Percentiles rank a stretch among this genome's conserved stretches.
Evolutionary conservation across 2,329 filamentous ascomycete genomes (phyloP).

Genomic region (Cercospora zeae-maydis): DNA sequence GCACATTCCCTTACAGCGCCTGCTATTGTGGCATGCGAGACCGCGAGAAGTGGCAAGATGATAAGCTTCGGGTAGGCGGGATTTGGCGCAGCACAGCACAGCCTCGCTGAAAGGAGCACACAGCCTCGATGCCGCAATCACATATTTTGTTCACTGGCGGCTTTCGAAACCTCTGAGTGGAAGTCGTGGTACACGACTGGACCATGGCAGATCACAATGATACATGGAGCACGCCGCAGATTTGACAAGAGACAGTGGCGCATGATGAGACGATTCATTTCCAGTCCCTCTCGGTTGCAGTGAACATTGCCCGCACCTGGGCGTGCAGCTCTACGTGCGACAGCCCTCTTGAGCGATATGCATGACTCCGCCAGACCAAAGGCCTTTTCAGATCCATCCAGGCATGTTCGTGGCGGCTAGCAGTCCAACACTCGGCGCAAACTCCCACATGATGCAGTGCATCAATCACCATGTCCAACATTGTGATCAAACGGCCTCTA

Average conservation of each 20-base stretch:
- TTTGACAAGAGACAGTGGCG: background rate
- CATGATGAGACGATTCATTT: constrained; percentile 3
- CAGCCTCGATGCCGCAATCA: background rate
- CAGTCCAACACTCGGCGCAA: constrained; percentile 46
- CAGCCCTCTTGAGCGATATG: constrained; percentile 22
- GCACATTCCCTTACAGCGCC: background rate
- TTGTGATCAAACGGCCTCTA: constrained; percentile 60
- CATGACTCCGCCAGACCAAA: constrained; percentile 40
- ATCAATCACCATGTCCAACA: constrained; percentile 60
- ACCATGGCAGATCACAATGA: background rate
- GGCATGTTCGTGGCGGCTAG: constrained; percentile 40
- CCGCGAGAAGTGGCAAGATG: background rate
- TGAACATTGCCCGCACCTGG: constrained; percentile 32
- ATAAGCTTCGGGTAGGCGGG: background rate
- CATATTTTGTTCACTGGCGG: background rate
- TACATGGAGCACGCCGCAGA: background rate
- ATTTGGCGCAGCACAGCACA: background rate
- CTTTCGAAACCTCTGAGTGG: background rate
- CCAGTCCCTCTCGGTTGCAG: constrained; percentile 36
- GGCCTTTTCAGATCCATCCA: constrained; percentile 47
- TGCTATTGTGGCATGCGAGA: background rate
- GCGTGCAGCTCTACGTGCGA: constrained; percentile 30
- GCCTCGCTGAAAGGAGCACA: background rate
- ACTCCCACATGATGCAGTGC: constrained; percentile 43
- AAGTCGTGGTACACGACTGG: background rate